Conservation (phyloP, 192 early-diverging fungal genomes). For the Obelidium mucronatum region DNA sequence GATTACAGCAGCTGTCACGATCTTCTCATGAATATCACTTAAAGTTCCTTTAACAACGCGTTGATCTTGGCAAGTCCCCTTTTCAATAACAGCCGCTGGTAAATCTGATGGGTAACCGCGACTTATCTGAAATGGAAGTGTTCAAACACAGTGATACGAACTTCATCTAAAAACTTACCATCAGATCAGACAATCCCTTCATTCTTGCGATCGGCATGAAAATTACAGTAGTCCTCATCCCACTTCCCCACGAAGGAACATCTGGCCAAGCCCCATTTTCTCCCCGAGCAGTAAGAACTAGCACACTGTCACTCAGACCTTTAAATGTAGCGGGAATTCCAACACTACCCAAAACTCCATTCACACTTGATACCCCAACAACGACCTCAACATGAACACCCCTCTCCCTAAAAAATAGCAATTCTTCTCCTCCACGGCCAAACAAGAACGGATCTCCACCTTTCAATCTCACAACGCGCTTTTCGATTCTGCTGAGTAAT, state of each 20-base stretch:
- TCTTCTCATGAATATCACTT: constrained; percentile 65
- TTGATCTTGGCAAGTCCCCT: constrained; percentile 69
- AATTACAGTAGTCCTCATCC: constrained; percentile 78
- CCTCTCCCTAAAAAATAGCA: constrained; percentile 70
- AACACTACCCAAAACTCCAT: constrained; percentile 77
- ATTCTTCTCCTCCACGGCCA: constrained; percentile 91
- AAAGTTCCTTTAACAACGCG: constrained; percentile 73
- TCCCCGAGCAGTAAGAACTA: constrained; percentile 83
- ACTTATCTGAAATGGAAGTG: too few relatives aligned
- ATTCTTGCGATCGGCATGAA: constrained; percentile 87
- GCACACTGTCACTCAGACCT: constrained; percentile 84
- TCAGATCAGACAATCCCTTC: constrained; percentile 60
- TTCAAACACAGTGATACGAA: too few relatives aligned
- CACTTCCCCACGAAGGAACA: constrained; percentile 64
- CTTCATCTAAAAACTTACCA: not conserved
- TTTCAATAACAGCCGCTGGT: constrained; percentile 85
- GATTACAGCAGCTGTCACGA: constrained; percentile 63
- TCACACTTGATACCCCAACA: constrained; percentile 79
- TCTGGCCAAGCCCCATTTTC: constrained; percentile 72
- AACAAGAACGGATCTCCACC: constrained; percentile 94
- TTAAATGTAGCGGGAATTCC: constrained; percentile 88
- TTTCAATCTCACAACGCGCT: constrained; percentile 87
- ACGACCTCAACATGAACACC: constrained; percentile 74
- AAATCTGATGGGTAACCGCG: constrained; percentile 69
- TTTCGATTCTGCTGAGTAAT: constrained; percentile 61